Percentiles rank a stretch among this genome's conserved stretches.
These are phyloP conservation scores for Aspergillus olivimuriae DNA, from an alignment of 495 filamentous ascomycete genomes.

Conservation along the genomic window DNA sequence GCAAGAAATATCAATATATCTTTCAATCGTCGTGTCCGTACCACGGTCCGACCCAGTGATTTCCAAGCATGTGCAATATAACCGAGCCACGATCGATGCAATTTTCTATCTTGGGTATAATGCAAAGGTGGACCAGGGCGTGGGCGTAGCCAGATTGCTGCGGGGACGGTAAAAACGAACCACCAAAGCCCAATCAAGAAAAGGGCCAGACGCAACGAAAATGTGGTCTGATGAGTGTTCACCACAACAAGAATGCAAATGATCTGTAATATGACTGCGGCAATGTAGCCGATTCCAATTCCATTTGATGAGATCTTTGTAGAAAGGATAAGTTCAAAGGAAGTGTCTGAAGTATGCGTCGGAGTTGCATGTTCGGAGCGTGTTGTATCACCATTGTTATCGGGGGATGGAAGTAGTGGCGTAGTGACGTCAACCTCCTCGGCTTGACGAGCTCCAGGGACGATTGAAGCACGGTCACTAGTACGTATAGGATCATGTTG, in stretches of 20 bases:
- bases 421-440: constrained; percentile 26
- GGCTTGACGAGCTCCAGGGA: neutral
- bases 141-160: constrained; percentile 82
- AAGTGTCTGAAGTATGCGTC: constrained; percentile 24
- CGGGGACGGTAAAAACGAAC: constrained; percentile 85
- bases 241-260: constrained; percentile 68
- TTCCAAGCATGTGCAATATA: constrained; percentile 82
- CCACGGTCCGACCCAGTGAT: constrained; percentile 71
- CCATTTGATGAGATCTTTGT: constrained; percentile 84
- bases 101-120: constrained; percentile 27
- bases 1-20: constrained; percentile 84
- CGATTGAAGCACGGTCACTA: neutral
- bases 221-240: constrained; percentile 62
- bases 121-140: constrained; percentile 78
- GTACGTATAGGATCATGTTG: neutral
- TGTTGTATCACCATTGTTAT: neutral
- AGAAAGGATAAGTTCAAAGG: constrained; percentile 66
- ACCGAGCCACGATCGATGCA: constrained; percentile 40
- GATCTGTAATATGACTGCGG: constrained; percentile 72
- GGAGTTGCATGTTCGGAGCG: constrained; percentile 4
- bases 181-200: constrained; percentile 92
- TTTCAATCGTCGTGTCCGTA: constrained; percentile 70
- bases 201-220: constrained; percentile 74
- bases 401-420: constrained; percentile 19
- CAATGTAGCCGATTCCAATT: constrained; percentile 85